Evolutionary conservation across 2,329 filamentous ascomycete genomes (phyloP).

Genomic region (Penicillium sp.): DNA sequence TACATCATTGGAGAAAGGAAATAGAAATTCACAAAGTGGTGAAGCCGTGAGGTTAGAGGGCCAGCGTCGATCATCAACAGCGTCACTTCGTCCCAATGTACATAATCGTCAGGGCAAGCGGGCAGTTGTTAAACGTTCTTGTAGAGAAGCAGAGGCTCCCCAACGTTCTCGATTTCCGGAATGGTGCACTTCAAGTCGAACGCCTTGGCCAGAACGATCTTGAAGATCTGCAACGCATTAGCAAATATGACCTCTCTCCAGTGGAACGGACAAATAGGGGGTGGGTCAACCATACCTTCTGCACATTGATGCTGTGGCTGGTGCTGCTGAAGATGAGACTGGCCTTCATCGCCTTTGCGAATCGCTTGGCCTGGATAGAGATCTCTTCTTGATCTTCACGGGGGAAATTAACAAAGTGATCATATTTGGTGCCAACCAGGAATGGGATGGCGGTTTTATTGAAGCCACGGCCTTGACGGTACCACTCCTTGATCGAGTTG

Average conservation of each 20-base stretch:
- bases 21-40: constrained; percentile 18
- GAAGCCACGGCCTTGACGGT: constrained; percentile 93
- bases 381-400: constrained; percentile 98
- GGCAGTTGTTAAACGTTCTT: constrained; percentile 52
- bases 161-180: constrained; percentile 96
- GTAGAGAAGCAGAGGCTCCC: constrained; percentile 92
- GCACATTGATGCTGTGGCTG: constrained; percentile 98
- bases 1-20: constrained; percentile 21
- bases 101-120: constrained; percentile 29
- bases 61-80: constrained; percentile 33
- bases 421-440: constrained; percentile 95
- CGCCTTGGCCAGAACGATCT: constrained; percentile 97
- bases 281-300: constrained; percentile 68
- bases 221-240: constrained; percentile 77
- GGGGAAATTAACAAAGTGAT: constrained; percentile 98
- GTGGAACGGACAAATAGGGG: neutral
- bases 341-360: constrained; percentile 97
- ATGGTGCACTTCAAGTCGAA: constrained; percentile 99
- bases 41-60: constrained; percentile 15
- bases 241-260: constrained; percentile 4
- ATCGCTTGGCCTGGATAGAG: constrained; percentile 92
- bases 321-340: constrained; percentile 98
- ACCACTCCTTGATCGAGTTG: constrained; percentile 99
- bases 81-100: constrained; percentile 40
- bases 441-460: constrained; percentile 99